These are phyloP conservation scores for Paraphaeosphaeria sporulosa DNA, from an alignment of 2,329 filamentous ascomycete genomes.

Conservation along the genomic window DNA sequence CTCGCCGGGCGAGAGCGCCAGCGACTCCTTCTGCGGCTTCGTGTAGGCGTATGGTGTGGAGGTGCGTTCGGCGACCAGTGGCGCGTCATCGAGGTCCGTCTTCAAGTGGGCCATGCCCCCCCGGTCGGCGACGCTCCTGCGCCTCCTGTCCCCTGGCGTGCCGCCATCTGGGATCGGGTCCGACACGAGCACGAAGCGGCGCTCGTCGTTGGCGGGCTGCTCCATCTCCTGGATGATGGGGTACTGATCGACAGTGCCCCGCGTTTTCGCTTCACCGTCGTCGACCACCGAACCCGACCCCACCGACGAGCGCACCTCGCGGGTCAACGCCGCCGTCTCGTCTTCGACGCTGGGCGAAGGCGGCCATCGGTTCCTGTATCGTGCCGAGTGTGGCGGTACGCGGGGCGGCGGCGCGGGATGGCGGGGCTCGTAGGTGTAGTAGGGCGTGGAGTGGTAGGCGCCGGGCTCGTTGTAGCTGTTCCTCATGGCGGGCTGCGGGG, in stretches of 20 bases:
- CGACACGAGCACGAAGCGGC: conserved; percentile 68
- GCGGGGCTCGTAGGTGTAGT: conserved; percentile 44
- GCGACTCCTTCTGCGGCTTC: conserved; percentile 44
- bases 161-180: conserved; percentile 33
- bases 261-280: conserved; percentile 65
- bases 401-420: conserved; percentile 31
- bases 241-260: conserved; percentile 72
- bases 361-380: conserved; percentile 54
- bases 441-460: conserved; percentile 29
- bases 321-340: conserved; percentile 67
- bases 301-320: conserved; percentile 61
- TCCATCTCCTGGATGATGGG: conserved; percentile 70
- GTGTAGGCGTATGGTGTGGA: conserved; percentile 57
- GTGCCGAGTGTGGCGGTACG: conserved; percentile 25
- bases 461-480: conserved; percentile 19
- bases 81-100: conserved; percentile 47
- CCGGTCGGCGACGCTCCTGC: conserved; percentile 45
- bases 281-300: conserved; percentile 24
- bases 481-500: conserved; percentile 34
- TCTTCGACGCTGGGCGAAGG: conserved; percentile 75
- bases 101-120: conserved; percentile 44
- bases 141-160: conserved; percentile 25
- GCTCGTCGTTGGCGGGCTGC: conserved; percentile 64
- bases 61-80: conserved; percentile 51
- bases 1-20: conserved; percentile 47